Evolutionary conservation across 331 rosid genomes (phyloP), one percentile per base, ranked within the genome.

Genomic region (Saraca asoca): DNA sequence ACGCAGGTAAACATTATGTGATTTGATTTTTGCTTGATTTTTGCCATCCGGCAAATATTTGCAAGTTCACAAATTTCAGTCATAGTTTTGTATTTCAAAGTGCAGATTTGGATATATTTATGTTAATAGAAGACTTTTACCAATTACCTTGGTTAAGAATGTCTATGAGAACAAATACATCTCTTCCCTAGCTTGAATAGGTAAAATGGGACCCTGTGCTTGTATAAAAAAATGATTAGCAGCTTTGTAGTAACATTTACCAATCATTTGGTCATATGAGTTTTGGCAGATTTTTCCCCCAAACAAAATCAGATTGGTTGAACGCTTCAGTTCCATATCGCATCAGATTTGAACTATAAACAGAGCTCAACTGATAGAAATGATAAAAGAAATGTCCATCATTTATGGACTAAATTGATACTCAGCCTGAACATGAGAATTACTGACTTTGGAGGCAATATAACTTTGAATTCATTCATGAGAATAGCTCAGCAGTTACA

Each of bases 381-480:
- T 62, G n/a, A 12, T 17, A 58, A 9, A 44, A 44, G 64, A 44
- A 37, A 43, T 53, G 14, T 19, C 58, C 0, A 1, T 72, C 3
- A 29, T 72, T 9, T 43, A 9, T 24, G 56, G 34, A 66, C 52
- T 0, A 41, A 17, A 11, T 42, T 18, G 20, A 48, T 20, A 44
- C 39, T 20, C 20, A 8, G n/a, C 72, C 45, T 56, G 48, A 48
- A 62, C n/a, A 46, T 9, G 9, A 19, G 35, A 15, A 5, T 2
- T 18, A 24, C 55, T 7, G 20, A 42, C 57, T 42, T n/a, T 17
- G 50, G 15, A 42, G 34, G 20, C 9, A 33, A 16, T 44, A 20
- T 13, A 50, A 37, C 75, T 3, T 53, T 49, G 54, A 31, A 70
- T 61, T 68, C 49, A 60, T 45, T 65, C 58, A 48, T 70, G 50